Base-by-base conservation (phyloP, 495 filamentous ascomycete genomes). In the Daldinia caldariorum region DNA sequence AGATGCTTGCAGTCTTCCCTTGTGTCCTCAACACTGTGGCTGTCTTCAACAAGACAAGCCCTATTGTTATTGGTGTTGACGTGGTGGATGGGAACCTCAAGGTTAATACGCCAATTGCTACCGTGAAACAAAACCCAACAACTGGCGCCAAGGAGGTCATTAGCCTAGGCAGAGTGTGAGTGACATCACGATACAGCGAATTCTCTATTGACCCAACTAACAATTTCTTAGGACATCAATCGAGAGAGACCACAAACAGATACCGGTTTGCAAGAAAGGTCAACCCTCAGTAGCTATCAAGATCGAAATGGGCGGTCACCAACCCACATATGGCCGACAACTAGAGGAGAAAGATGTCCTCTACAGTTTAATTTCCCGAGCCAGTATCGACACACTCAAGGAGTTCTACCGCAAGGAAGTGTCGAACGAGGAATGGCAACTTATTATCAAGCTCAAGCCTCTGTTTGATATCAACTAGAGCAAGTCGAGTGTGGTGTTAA, bases 1-100 rank as follows among this genome's bases (percentile, higher is more conserved):
- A 98, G 82, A 84, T 97, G 72, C 83, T 94, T 56, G 96, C 96
- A 41, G 94, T 99, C 67, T 99, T 98, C 88, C 96, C 96, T 39
- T 98, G 95, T 72, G 91, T 97, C 18, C 85, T 99, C 59, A 83
- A 82, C 65, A 88, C 94, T 0, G 92, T 99, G 34, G 93, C 93
- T 3, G 92, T 99, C 20, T 99, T 99, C 86, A 99, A 97, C 83
- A 99, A 98, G 88, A 97, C 92, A 63, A 88, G 91, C 70, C 96
- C 96, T 22, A 98, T 99, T 71, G 91, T 99, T 43, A 85, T 99
- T 29, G 96, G 96, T 79, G 92, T 98, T 16, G 96, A 99, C 83
- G 94, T 97, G 39, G 78, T 92, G 20, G 96, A 99, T 63, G 96
- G 96, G 29, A 91, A 87, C 63, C 83, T 99, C 63, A 87, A 86